phyloP scores from a whole-genome alignment of 179 eudicot species.

The Corrigiola litoralis region DNA sequence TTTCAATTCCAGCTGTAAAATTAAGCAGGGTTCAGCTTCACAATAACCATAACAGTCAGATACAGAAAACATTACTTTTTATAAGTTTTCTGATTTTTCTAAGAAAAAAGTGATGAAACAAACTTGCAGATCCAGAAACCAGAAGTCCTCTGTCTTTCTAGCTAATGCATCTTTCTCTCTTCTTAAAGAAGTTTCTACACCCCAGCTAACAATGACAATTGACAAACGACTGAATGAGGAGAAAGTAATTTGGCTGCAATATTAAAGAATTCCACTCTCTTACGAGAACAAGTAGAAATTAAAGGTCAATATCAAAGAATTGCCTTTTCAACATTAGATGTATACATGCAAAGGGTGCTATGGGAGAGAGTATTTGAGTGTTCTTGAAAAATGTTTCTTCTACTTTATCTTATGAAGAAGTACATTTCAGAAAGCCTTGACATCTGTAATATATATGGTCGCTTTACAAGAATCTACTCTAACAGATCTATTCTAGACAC shows the following conservation, averaged over 20 bases:
- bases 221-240: not conserved
- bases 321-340: not conserved
- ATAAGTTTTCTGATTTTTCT: not conserved
- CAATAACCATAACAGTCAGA: not conserved
- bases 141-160: not conserved
- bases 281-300: not conserved
- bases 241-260: not conserved
- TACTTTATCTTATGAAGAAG: not conserved
- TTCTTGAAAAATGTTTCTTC: not conserved
- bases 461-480: not conserved
- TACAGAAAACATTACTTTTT: not conserved
- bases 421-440: too few relatives aligned
- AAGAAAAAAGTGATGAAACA: not conserved
- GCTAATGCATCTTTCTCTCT: not conserved
- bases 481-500: not conserved
- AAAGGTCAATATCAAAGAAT: not conserved
- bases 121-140: not conserved
- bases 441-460: not conserved
- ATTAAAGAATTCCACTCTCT: too few relatives aligned
- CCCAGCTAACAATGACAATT: not conserved
- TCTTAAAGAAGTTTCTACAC: not conserved
- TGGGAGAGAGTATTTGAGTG: too few relatives aligned
- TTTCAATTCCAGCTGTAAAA: slow-evolving; percentile 80
- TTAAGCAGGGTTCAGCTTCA: slow-evolving; percentile 14
- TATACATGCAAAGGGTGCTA: too few relatives aligned